Evolutionary conservation across 345 rosid genomes (phyloP).

Genomic region (Noccaea caerulescens): DNA sequence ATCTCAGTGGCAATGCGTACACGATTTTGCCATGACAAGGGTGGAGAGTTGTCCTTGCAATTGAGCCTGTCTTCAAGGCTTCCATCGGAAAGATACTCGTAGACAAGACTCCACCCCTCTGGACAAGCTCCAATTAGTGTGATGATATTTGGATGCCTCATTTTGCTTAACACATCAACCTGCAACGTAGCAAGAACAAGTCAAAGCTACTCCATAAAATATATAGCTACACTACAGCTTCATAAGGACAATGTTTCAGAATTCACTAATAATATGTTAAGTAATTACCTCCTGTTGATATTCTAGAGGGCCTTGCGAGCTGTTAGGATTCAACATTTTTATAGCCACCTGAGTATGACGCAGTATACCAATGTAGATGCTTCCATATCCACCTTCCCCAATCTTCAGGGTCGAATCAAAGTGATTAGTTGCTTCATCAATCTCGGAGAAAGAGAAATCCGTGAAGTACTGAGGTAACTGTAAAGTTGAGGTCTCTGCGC

Average conservation of each 20-base stretch:
- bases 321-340: constrained; percentile 65
- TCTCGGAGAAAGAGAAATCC: constrained; percentile 71
- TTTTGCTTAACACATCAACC: constrained; percentile 85
- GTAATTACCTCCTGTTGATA: constrained; percentile 82
- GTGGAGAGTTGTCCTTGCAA: constrained; percentile 77
- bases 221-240: constrained; percentile 1
- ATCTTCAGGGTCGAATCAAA: constrained; percentile 74
- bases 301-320: constrained; percentile 85
- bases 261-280: constrained; percentile 17
- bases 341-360: constrained; percentile 74
- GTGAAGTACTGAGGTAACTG: constrained; percentile 61
- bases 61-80: constrained; percentile 91
- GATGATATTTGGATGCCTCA: constrained; percentile 87
- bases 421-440: constrained; percentile 67
- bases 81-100: constrained; percentile 85
- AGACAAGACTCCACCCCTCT: constrained; percentile 78
- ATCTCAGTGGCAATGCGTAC: constrained; percentile 79
- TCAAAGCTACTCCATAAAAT: constrained; percentile 25
- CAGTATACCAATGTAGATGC: constrained; percentile 69
- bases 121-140: constrained; percentile 90
- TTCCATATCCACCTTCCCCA: constrained; percentile 95
- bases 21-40: constrained; percentile 88
- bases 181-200: constrained; percentile 44
- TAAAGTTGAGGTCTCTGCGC: constrained; percentile 56
- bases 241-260: neutral